Percentiles rank a stretch among this genome's conserved stretches.
phyloP scores from a whole-genome alignment of 1,284 basidiomycete genomes.

The Irpex rosettiformis region DNA sequence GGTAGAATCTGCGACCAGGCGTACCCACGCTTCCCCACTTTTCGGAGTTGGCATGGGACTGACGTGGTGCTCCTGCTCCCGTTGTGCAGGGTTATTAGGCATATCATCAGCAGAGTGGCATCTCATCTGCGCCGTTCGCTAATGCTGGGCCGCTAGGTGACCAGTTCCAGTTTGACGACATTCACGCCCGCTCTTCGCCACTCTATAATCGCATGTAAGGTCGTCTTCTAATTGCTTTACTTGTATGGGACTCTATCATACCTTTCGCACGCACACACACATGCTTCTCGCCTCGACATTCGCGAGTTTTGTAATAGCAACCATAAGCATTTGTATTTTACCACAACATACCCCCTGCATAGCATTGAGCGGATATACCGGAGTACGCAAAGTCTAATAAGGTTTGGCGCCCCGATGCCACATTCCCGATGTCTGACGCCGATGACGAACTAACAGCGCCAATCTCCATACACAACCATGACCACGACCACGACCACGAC shows the following conservation, averaged over 20 bases:
- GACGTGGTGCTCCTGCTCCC: conserved; percentile 7
- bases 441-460: too few relatives aligned
- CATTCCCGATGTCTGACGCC: too few relatives aligned
- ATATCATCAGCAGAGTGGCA: conserved; percentile 27
- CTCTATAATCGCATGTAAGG: conserved; percentile 43
- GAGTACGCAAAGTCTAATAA: too few relatives aligned
- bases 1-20: conserved; percentile 17
- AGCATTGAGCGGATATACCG: too few relatives aligned
- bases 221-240: conserved; percentile 29
- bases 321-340: conserved; percentile 11
- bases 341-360: conserved; percentile 5
- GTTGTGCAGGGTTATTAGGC: conserved; percentile 11
- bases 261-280: conserved; percentile 9
- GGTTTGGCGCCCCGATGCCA: too few relatives aligned
- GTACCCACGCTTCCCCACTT: conserved; percentile 24
- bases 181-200: conserved; percentile 34
- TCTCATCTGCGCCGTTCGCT: conserved; percentile 73
- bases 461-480: too few relatives aligned
- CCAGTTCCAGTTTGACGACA: conserved; percentile 47
- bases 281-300: not conserved
- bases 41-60: conserved; percentile 25
- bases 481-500: too few relatives aligned
- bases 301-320: not conserved
- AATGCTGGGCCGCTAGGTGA: conserved; percentile 88
- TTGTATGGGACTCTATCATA: not conserved